Percentiles rank a stretch among this genome's conserved stretches.
Conservation (phyloP, 768 basidiomycete genomes). For the Lactarius psammicola region DNA sequence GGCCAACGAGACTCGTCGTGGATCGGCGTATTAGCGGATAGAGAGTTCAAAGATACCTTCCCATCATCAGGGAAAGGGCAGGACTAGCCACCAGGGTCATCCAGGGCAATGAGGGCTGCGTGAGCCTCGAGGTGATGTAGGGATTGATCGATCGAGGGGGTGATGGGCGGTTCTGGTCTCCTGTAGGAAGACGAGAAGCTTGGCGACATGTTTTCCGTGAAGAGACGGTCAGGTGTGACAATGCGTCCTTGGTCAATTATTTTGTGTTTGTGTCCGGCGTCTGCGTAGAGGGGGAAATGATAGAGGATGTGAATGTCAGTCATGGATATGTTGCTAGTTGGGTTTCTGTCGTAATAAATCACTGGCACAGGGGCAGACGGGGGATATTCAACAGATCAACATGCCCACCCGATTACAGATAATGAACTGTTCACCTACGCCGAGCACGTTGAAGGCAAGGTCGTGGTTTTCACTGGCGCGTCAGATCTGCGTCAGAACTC, state of each 20-base stretch:
- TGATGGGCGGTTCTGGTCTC: neutral
- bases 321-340: neutral
- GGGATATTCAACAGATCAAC: neutral
- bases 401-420: slow-evolving; percentile 15
- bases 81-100: neutral
- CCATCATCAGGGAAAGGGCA: neutral
- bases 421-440: slow-evolving; percentile 11
- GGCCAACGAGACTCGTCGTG: slow-evolving; percentile 1
- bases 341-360: neutral
- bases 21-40: neutral
- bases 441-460: slow-evolving; percentile 20
- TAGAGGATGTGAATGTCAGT: neutral
- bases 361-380: neutral
- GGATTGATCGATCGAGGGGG: neutral
- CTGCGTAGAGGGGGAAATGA: neutral
- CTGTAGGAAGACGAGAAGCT: neutral
- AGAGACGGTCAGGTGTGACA: neutral
- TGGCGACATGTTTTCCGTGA: neutral
- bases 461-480: slow-evolving; percentile 23
- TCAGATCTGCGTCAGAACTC: neutral
- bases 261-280: neutral
- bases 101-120: neutral
- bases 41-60: neutral
- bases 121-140: neutral
- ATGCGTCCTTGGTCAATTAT: neutral